Evolutionary conservation across 1,284 basidiomycete species (phyloP).

Genomic region (Sanguinoderma infundibulare): DNA sequence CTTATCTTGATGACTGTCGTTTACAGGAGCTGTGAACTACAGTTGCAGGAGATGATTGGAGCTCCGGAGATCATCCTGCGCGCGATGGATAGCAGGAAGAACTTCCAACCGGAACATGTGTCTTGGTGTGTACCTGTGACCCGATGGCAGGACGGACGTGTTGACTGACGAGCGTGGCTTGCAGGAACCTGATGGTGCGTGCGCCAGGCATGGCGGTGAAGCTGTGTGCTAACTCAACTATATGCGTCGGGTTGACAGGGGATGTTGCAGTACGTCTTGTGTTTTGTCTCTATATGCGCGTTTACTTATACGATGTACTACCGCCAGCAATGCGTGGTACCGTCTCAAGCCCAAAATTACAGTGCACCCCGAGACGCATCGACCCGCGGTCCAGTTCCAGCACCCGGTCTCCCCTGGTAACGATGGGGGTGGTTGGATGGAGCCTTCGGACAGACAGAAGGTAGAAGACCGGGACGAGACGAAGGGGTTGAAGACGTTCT

Average conservation of each 20-base stretch:
- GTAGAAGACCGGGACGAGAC: neutral
- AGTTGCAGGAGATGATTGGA: slow-evolving; percentile 21
- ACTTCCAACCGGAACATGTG: slow-evolving; percentile 29
- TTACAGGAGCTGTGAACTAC: slow-evolving; percentile 29
- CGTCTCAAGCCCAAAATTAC: slow-evolving; percentile 22
- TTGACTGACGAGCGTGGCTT: neutral
- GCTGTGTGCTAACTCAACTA: neutral
- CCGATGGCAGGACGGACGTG: no score
- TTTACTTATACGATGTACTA: neutral
- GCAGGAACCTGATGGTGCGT: slow-evolving; percentile 21
- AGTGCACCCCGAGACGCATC: slow-evolving; percentile 7
- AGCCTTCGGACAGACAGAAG: slow-evolving; percentile 4
- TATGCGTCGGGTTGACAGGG: slow-evolving; percentile 7
- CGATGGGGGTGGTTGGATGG: slow-evolving; percentile 30
- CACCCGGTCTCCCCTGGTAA: slow-evolving; percentile 30
- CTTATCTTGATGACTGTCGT: neutral
- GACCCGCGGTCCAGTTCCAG: slow-evolving; percentile 19
- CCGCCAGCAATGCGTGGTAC: slow-evolving; percentile 30
- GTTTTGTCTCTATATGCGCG: no score
- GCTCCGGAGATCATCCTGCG: slow-evolving; percentile 25
- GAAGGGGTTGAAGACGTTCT: slow-evolving; percentile 8
- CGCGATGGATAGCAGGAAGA: slow-evolving; percentile 28
- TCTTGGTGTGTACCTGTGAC: slow-evolving; percentile 23
- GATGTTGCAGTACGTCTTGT: slow-evolving; percentile 33
- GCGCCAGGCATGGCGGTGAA: neutral